Evolutionary conservation across 2,329 filamentous ascomycete species (phyloP), one percentile per base, ranked within the genome.

Genomic region (Simplicillium aogashimaense): DNA sequence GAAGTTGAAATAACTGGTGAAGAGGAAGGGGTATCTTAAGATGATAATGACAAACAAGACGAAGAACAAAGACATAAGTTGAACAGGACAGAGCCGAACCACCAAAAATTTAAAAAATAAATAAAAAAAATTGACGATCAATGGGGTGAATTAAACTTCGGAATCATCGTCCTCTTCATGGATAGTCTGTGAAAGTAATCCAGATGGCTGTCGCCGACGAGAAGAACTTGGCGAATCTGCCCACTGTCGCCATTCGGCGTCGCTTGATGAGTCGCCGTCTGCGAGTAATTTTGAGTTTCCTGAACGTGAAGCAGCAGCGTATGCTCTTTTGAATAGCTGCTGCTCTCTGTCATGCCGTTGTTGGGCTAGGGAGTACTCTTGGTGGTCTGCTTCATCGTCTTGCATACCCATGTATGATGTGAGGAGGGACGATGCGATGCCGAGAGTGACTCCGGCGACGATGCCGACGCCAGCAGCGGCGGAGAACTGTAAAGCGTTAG

Each of bases 121-220:
- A 8, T n/a, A 37, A 37, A 13, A n/a, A n/a, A 25, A 13, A 10
- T 9, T 9, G 16, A n/a, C 10, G 20, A 25, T 17, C 16, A 25
- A 12, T 37, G 10, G 35, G 13, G 16, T 8, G 35, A n/a, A 37
- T 50, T 38, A 56, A 35, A 50, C 39, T 32, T 70, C 71, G 16
- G 70, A 76, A 49, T 69, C 69, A 54, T 83, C 81, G 38, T 82
- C 79, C 54, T 86, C 83, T 57, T 85, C 83, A 42, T 82, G 70
- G 45, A 87, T 86, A 0, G 78, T 83, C 53, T 83, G 77, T 20
- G 72, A 69, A 34, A 83, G 59, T 14, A 86, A 54, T 2, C 72
- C 72, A 38, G 65, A 61, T 4, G 61, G 61, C 36, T 64, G 59
- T 38, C 63, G 60, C 40, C 66, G 58, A 9, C 64, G 56, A 18